A percentile compares a stretch with the other conserved stretches of the same genome.
Evolutionary conservation across 495 filamentous ascomycete genomes (phyloP).

Genomic region (Talaromyces ruber): DNA sequence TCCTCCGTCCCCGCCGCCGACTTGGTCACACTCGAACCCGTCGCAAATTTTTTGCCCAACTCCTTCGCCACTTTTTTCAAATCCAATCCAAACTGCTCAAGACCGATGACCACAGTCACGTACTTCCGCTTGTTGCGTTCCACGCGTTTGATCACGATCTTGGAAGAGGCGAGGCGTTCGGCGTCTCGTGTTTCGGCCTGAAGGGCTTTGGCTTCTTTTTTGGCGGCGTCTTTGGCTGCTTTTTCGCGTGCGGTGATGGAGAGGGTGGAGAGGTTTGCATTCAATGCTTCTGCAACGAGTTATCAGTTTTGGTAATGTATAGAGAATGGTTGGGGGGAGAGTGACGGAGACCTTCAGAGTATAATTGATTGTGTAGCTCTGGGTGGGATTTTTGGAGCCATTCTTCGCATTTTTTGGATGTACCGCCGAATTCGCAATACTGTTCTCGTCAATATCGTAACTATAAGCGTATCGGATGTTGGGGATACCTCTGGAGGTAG

Average conservation of each 20-base stretch:
- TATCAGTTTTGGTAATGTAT: not conserved
- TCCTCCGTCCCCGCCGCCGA: constrained; percentile 79
- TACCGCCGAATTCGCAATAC: constrained; percentile 98
- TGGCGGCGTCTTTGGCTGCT: constrained; percentile 86
- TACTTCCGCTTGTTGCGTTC: constrained; percentile 97
- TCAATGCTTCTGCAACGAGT: constrained; percentile 58
- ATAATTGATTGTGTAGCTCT: constrained; percentile 64
- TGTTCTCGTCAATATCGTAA: constrained; percentile 24
- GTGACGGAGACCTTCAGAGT: constrained; percentile 62
- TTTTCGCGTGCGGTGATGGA: constrained; percentile 84
- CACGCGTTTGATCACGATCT: constrained; percentile 88
- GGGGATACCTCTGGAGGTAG: constrained; percentile 80
- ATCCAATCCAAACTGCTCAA: constrained; percentile 86
- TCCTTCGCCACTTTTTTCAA: constrained; percentile 72
- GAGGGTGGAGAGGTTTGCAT: constrained; percentile 72
- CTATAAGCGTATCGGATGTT: not conserved
- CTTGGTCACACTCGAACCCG: constrained; percentile 87
- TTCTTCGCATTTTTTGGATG: constrained; percentile 95
- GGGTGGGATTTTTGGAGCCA: constrained; percentile 77
- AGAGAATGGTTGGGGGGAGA: constrained; percentile 3
- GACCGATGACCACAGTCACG: constrained; percentile 79
- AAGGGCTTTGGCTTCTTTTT: constrained; percentile 89
- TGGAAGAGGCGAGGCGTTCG: constrained; percentile 66
- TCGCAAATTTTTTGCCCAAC: constrained; percentile 58
- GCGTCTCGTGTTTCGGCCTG: constrained; percentile 71